phyloP scores from a whole-genome alignment of 345 rosid species.

The Draba incana region DNA sequence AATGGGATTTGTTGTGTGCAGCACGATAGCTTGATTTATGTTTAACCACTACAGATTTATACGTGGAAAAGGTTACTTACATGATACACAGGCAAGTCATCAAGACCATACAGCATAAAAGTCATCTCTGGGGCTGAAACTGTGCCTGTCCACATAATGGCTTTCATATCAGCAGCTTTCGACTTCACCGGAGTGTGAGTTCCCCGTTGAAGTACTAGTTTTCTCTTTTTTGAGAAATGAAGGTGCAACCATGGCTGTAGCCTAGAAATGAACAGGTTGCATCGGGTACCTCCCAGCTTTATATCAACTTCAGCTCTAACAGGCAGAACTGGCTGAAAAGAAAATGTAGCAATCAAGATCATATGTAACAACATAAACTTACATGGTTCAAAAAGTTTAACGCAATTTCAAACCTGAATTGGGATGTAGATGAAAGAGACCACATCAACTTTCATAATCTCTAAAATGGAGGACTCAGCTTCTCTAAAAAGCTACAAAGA shows the following conservation, averaged over 20 bases:
- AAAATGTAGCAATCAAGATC: slow-evolving; percentile 26
- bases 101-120: slow-evolving; percentile 60
- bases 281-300: slow-evolving; percentile 89
- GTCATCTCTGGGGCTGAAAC: slow-evolving; percentile 98
- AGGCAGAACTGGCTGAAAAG: slow-evolving; percentile 70
- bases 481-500: slow-evolving; percentile 82
- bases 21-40: neutral
- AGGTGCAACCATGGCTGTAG: slow-evolving; percentile 82
- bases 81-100: slow-evolving; percentile 74
- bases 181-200: slow-evolving; percentile 48
- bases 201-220: slow-evolving; percentile 66
- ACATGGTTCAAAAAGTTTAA: neutral
- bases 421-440: slow-evolving; percentile 82
- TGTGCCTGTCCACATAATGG: slow-evolving; percentile 90
- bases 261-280: slow-evolving; percentile 72
- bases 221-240: slow-evolving; percentile 65
- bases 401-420: slow-evolving; percentile 53
- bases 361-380: slow-evolving; percentile 19
- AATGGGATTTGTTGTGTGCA: slow-evolving; percentile 3
- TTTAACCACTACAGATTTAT: slow-evolving; percentile 5
- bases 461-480: slow-evolving; percentile 73
- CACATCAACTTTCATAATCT: slow-evolving; percentile 88
- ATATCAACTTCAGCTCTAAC: slow-evolving; percentile 94
- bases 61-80: slow-evolving; percentile 54
- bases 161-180: slow-evolving; percentile 56